These are phyloP conservation scores for Dioscorea zingiberensis DNA, from an alignment of 106 monocot species.

Conservation along the genomic window DNA sequence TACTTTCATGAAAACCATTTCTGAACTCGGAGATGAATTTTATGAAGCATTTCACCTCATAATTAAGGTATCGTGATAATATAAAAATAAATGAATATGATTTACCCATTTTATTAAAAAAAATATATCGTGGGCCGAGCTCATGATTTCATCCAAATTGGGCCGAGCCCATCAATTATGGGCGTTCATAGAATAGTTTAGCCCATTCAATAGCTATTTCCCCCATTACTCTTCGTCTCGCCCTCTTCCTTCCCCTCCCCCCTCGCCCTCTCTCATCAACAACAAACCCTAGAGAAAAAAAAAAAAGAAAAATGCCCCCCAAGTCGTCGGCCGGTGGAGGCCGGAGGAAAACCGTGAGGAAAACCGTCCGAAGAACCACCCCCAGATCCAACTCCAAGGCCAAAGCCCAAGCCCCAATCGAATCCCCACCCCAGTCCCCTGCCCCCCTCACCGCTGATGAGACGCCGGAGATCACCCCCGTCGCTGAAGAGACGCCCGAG, in stretches of 20 bases:
- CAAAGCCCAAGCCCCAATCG: slow-evolving; percentile 18
- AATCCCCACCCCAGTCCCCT: background rate
- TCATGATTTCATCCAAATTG: no score
- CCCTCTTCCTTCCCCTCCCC: background rate
- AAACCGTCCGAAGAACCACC: slow-evolving; percentile 9
- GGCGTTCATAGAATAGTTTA: no score
- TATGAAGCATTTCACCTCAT: no score
- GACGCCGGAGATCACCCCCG: background rate
- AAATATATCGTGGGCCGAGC: no score
- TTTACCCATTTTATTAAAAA: no score
- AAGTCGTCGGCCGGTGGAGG: background rate
- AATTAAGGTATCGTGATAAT: no score
- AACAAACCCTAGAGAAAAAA: background rate
- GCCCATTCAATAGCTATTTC: no score
- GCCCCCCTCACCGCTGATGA: background rate
- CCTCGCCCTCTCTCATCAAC: background rate
- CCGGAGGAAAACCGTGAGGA: slow-evolving; percentile 18
- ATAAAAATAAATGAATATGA: no score
- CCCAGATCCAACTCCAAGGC: slow-evolving; percentile 24
- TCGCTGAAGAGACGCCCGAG: background rate
- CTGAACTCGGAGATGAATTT: no score
- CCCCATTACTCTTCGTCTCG: background rate
- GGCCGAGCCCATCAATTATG: no score
- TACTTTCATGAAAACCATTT: no score
- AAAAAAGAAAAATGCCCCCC: slow-evolving; percentile 27